phyloP scores from a whole-genome alignment of 23 red algal genomes.

The Gracilariopsis chorda region DNA sequence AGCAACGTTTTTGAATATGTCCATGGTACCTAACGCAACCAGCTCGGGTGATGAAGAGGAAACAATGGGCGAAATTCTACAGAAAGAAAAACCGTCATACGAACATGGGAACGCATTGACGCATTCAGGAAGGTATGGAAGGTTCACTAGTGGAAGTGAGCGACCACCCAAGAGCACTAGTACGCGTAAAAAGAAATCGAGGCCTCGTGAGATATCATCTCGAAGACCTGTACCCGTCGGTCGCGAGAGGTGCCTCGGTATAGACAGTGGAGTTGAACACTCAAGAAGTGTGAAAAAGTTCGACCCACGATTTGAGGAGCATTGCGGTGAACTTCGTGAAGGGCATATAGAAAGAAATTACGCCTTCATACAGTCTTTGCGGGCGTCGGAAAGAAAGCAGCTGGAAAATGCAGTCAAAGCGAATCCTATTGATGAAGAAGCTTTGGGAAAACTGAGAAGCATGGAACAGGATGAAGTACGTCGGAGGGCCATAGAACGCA shows the following conservation, averaged over 20 bases:
- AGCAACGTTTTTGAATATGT: no score
- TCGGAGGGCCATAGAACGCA: neutral
- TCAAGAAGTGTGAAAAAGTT: constrained; percentile 35
- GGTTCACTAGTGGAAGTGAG: neutral
- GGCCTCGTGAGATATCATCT: constrained; percentile 56
- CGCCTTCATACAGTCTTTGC: constrained; percentile 18
- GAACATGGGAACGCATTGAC: neutral
- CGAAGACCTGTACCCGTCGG: constrained; percentile 45
- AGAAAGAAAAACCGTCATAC: neutral
- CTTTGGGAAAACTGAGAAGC: neutral
- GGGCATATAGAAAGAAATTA: constrained; percentile 43
- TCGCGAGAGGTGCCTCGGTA: constrained; percentile 57
- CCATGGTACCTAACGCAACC: no score
- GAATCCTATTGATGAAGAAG: constrained; percentile 11
- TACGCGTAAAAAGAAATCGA: neutral
- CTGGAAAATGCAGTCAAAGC: constrained; percentile 15
- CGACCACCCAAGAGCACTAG: neutral
- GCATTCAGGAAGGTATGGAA: neutral
- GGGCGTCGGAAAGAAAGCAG: neutral
- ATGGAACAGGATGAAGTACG: constrained; percentile 37
- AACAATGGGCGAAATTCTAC: neutral
- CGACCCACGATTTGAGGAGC: constrained; percentile 70
- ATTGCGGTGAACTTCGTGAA: constrained; percentile 47
- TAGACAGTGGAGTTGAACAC: neutral
- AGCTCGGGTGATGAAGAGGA: neutral